phyloP scores from a whole-genome alignment of 2,329 filamentous ascomycete genomes.

The Podosphaera xanthii region DNA sequence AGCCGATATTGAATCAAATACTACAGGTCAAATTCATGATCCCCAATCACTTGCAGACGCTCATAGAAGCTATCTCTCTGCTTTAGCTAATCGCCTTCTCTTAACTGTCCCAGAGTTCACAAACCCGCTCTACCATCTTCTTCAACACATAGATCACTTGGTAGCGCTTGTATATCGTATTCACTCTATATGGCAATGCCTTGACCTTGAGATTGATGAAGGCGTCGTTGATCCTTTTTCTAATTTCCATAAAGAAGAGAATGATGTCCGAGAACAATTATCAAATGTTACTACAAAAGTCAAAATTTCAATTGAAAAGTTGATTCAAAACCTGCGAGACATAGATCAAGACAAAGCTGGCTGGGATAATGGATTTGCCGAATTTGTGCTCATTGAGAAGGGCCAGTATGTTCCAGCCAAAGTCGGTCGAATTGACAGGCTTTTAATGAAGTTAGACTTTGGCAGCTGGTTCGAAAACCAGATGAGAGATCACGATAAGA shows the following conservation, averaged over 20 bases:
- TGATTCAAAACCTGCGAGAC: constrained; percentile 30
- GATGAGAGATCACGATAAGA: constrained; percentile 3
- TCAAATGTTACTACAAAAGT: constrained; percentile 39
- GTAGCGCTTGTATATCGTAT: constrained; percentile 55
- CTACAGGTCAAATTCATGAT: constrained; percentile 31
- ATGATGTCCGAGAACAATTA: constrained; percentile 40
- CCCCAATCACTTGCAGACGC: constrained; percentile 66
- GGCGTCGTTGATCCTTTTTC: constrained; percentile 57
- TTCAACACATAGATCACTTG: constrained; percentile 59
- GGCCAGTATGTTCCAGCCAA: constrained; percentile 44
- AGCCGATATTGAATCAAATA: constrained; percentile 7
- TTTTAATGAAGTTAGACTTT: constrained; percentile 74
- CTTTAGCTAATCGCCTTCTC: constrained; percentile 42
- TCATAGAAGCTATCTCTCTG: constrained; percentile 53
- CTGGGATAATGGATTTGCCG: constrained; percentile 16
- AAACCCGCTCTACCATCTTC: constrained; percentile 37
- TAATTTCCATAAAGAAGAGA: constrained; percentile 50
- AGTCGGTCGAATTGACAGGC: constrained; percentile 56
- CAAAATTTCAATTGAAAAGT: constrained; percentile 39
- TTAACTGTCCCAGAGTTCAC: constrained; percentile 42
- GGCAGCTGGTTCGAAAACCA: constrained; percentile 16
- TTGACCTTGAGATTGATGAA: constrained; percentile 63
- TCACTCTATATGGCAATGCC: constrained; percentile 50
- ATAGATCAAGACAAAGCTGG: constrained; percentile 24
- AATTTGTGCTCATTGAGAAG: constrained; percentile 19